A percentile compares a stretch with the other conserved stretches of the same genome.
These are phyloP conservation scores for Colletotrichum caudatum DNA, from an alignment of 2,329 filamentous ascomycete genomes.

Conservation along the genomic window DNA sequence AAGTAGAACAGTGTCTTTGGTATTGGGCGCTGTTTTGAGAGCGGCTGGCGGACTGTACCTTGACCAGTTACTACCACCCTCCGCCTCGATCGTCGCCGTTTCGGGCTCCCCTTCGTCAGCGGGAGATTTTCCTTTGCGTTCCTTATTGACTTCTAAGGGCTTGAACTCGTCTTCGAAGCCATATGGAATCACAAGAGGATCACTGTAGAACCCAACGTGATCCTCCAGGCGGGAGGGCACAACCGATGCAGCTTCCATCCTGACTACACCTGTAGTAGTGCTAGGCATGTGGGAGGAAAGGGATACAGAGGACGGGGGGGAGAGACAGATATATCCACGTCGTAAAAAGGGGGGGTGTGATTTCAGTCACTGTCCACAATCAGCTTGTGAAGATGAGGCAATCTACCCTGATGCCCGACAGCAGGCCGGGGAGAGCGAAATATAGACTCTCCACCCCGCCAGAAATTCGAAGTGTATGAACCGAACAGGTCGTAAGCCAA, in stretches of 20 bases:
- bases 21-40: conserved; percentile 53
- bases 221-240: conserved; percentile 43
- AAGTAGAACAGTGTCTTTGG: conserved; percentile 55
- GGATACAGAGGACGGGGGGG: no score
- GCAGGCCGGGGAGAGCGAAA: background rate
- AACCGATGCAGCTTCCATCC: conserved; percentile 14
- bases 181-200: conserved; percentile 47
- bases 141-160: conserved; percentile 25
- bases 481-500: background rate
- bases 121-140: conserved; percentile 38
- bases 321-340: background rate
- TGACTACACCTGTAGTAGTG: background rate
- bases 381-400: conserved; percentile 5
- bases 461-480: conserved; percentile 2
- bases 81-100: conserved; percentile 45
- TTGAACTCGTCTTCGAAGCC: conserved; percentile 28
- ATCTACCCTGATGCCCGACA: background rate
- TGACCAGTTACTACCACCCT: conserved; percentile 56
- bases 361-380: background rate
- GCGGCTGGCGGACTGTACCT: conserved; percentile 60
- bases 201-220: conserved; percentile 48
- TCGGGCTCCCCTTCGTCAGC: conserved; percentile 35
- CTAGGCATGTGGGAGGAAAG: background rate
- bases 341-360: background rate
- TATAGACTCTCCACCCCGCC: conserved; percentile 10